phyloP scores from a whole-genome alignment of 148 eudicot genomes.

The Spergularia marina region DNA sequence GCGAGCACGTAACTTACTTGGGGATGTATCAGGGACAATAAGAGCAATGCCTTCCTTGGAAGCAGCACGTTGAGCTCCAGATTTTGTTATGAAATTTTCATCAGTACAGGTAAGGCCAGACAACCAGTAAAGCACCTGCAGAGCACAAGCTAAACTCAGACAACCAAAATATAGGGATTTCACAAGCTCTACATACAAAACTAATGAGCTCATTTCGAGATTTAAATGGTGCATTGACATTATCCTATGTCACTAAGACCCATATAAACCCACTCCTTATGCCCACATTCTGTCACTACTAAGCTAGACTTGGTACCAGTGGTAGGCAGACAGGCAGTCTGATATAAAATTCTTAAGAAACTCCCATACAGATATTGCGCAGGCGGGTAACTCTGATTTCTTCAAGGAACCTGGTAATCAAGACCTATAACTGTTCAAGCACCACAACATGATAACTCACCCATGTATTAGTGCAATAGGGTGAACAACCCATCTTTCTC shows the following conservation, averaged over 20 bases:
- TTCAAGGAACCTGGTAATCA: not conserved
- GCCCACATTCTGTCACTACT: not conserved
- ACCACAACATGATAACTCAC: not conserved
- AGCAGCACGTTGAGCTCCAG: slow-evolving; percentile 97
- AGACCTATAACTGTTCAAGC: too few species aligned
- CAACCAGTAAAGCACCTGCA: slow-evolving; percentile 91
- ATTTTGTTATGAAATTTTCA: slow-evolving; percentile 85
- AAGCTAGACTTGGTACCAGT: not conserved
- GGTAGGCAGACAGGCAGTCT: not conserved
- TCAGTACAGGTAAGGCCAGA: slow-evolving; percentile 94
- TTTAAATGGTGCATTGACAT: not conserved
- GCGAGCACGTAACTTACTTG: slow-evolving; percentile 48
- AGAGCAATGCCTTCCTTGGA: slow-evolving; percentile 80
- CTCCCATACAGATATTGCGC: not conserved
- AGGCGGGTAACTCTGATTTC: not conserved
- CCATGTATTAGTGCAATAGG: not conserved
- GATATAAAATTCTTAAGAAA: not conserved
- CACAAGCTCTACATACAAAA: not conserved
- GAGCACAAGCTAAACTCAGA: slow-evolving; percentile 12
- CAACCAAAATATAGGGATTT: not conserved
- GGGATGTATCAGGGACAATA: slow-evolving; percentile 90
- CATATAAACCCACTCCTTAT: not conserved
- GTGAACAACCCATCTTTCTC: not conserved
- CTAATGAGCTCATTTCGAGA: not conserved
- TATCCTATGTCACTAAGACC: not conserved